phyloP scores from a whole-genome alignment of 2,329 filamentous ascomycete genomes.

The Aaosphaeria arxii region DNA sequence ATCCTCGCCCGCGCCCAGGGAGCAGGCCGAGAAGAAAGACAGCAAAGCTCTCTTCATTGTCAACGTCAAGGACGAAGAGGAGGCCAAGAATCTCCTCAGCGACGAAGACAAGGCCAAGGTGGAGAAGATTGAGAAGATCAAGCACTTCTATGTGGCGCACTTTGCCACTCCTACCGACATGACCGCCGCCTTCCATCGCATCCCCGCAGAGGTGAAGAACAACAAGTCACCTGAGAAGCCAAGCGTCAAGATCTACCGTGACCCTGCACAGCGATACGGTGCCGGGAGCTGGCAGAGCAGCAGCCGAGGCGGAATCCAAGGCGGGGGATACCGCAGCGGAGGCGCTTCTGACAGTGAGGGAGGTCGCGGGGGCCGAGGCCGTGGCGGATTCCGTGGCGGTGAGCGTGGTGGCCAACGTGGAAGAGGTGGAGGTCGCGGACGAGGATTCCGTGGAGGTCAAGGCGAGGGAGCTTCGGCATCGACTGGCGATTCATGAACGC shows the following conservation, averaged over 20 bases:
- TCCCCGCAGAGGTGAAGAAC: constrained; percentile 75
- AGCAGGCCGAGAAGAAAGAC: constrained; percentile 56
- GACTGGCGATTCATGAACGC: constrained; percentile 36
- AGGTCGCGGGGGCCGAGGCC: constrained; percentile 56
- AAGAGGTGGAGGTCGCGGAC: constrained; percentile 39
- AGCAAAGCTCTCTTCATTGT: constrained; percentile 87
- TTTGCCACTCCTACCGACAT: constrained; percentile 80
- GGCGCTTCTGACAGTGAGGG: constrained; percentile 74
- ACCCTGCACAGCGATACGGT: constrained; percentile 54
- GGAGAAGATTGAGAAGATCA: constrained; percentile 64
- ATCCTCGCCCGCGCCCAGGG: constrained; percentile 43
- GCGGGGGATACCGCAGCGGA: constrained; percentile 79
- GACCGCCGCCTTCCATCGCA: constrained; percentile 70
- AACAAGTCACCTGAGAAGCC: constrained; percentile 75
- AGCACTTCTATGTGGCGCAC: constrained; percentile 79
- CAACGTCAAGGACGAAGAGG: constrained; percentile 79
- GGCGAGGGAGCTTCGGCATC: constrained; percentile 33
- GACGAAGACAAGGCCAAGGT: constrained; percentile 84
- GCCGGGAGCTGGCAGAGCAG: constrained; percentile 62
- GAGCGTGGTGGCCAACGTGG: constrained; percentile 52
- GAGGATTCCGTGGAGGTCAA: constrained; percentile 32
- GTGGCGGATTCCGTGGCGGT: constrained; percentile 37
- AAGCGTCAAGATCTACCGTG: constrained; percentile 78
- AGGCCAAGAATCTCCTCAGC: constrained; percentile 75
- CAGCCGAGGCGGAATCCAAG: constrained; percentile 58